Evolutionary conservation across 345 rosid genomes (phyloP).

Genomic region (Heritiera fomes): DNA sequence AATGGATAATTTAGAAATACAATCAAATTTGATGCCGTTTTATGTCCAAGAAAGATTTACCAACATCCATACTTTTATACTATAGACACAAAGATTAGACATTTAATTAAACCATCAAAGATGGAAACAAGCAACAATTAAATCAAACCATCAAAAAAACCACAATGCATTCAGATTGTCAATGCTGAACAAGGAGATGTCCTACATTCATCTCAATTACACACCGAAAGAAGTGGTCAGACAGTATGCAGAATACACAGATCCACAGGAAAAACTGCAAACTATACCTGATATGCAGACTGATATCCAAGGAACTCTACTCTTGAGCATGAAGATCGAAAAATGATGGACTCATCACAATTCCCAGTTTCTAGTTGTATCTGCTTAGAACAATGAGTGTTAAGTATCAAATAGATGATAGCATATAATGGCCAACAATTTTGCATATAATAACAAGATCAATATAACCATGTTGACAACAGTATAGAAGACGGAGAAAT

Average conservation of each 20-base stretch:
- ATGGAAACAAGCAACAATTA: neutral
- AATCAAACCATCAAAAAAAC: neutral
- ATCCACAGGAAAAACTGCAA: constrained; percentile 13
- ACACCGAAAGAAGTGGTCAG: neutral
- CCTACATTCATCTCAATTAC: neutral
- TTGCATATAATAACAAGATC: neutral
- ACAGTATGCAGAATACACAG: constrained; percentile 12
- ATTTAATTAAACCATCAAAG: too few relatives aligned
- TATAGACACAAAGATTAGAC: neutral
- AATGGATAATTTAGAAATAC: neutral
- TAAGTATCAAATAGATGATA: constrained; percentile 13
- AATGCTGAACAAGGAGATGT: neutral
- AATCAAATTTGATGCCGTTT: neutral
- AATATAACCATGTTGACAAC: neutral
- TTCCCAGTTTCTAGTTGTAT: constrained; percentile 71
- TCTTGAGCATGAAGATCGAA: constrained; percentile 73
- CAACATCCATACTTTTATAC: neutral
- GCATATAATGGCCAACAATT: neutral
- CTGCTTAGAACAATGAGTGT: constrained; percentile 40
- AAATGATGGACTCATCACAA: constrained; percentile 54
- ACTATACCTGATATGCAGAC: constrained; percentile 77
- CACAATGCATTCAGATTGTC: constrained; percentile 9
- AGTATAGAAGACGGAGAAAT: neutral
- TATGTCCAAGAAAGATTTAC: neutral
- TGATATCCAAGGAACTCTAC: constrained; percentile 77